phyloP scores from a whole-genome alignment of 208 protist genomes.

The Trichomonas tenax region DNA sequence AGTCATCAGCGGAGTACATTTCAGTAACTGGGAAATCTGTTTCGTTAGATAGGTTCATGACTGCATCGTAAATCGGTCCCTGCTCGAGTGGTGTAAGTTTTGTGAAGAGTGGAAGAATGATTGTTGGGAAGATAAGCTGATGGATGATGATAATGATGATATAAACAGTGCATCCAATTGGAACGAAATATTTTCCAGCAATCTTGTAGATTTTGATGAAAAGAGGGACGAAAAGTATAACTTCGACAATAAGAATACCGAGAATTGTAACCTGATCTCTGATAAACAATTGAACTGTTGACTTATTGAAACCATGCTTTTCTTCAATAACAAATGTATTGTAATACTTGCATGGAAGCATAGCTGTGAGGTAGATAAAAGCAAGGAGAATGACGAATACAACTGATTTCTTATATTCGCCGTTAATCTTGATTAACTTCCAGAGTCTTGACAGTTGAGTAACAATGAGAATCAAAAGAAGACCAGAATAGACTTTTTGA shows the following conservation, averaged over 20 bases:
- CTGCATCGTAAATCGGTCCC: neutral
- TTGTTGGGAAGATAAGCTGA: neutral
- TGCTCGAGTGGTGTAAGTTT: neutral
- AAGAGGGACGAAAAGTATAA: neutral
- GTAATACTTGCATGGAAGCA: neutral
- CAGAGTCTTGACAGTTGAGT: neutral
- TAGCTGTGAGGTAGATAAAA: neutral
- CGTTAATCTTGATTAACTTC: neutral
- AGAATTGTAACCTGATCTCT: neutral
- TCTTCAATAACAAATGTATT: conserved; percentile 21
- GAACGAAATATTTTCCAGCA: neutral
- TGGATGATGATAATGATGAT: neutral
- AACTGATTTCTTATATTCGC: neutral
- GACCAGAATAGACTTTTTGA: neutral
- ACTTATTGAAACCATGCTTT: conserved; percentile 22
- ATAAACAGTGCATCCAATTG: neutral
- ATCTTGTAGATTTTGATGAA: neutral
- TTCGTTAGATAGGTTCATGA: neutral
- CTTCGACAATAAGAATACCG: neutral
- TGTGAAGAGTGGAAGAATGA: neutral
- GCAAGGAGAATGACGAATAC: neutral
- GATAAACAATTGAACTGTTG: neutral
- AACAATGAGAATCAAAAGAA: neutral
- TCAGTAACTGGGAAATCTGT: neutral
- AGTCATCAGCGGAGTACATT: conserved; percentile 4